Conservation (phyloP, 1,284 basidiomycete genomes). For the Cryptococcus depauperatus region DNA sequence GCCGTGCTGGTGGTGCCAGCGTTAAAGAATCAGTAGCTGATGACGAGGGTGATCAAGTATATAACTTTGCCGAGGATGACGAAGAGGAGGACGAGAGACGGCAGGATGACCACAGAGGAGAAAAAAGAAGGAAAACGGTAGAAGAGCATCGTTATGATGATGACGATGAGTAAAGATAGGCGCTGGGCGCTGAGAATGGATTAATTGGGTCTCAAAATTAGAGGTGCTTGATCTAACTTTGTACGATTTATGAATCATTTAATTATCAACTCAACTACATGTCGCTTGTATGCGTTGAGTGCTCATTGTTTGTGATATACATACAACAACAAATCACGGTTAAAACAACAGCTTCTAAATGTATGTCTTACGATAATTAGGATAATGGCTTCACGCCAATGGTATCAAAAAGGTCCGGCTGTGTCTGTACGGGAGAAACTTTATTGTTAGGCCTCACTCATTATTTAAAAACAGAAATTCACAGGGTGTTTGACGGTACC, state of each 20-base stretch:
- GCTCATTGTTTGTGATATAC: no score
- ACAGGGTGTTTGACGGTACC: conserved; percentile 40
- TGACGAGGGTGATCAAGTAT: conserved; percentile 10
- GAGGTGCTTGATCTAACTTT: no score
- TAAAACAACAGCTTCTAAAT: no score
- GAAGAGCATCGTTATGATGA: conserved; percentile 20
- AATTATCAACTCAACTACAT: no score
- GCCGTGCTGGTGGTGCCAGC: conserved; percentile 18
- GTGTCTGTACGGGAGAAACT: conserved; percentile 17
- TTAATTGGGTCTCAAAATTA: no score
- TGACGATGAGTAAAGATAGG: no score
- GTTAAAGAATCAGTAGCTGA: conserved; percentile 18
- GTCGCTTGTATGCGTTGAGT: no score
- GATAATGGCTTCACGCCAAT: conserved; percentile 29
- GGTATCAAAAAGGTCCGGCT: conserved; percentile 29
- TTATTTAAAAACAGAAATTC: no score
- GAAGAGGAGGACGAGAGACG: conserved; percentile 14
- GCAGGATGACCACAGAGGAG: conserved; percentile 12
- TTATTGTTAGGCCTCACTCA: not conserved
- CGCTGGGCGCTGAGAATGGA: not conserved
- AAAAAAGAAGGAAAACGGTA: conserved; percentile 19
- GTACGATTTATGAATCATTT: no score
- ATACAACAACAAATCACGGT: no score
- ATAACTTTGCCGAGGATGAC: conserved; percentile 51
- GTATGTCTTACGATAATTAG: no score